Percentiles rank a stretch among this genome's conserved stretches.
Conservation (phyloP, 257 asterid species). For the Scutellaria barbata region DNA sequence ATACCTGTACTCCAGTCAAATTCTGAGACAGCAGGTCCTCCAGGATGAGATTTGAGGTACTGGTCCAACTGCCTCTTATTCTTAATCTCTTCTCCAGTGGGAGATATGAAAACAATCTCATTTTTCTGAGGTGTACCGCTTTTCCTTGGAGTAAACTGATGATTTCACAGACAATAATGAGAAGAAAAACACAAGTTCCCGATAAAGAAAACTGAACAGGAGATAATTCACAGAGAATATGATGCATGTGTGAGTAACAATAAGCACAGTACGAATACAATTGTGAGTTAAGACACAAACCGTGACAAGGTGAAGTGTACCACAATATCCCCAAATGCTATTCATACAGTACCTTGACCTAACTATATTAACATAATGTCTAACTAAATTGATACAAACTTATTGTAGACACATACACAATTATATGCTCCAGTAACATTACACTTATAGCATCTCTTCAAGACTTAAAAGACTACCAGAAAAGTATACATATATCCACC, state of each 20-base stretch:
- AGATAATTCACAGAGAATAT: neutral
- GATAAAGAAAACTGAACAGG: neutral
- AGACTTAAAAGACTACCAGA: neutral
- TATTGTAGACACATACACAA: neutral
- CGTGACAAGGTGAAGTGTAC: neutral
- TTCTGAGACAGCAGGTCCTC: constrained; percentile 53
- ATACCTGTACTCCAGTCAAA: constrained; percentile 67
- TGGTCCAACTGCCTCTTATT: constrained; percentile 62
- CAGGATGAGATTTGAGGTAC: constrained; percentile 74
- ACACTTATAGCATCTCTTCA: neutral
- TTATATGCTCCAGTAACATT: constrained; percentile 1
- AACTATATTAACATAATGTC: neutral
- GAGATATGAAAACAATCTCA: constrained; percentile 54
- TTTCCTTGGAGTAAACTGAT: constrained; percentile 51
- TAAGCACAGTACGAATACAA: neutral
- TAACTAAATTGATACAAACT: neutral
- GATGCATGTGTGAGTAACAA: neutral
- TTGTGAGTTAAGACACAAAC: neutral
- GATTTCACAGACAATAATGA: constrained; percentile 19
- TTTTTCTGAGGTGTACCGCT: constrained; percentile 43
- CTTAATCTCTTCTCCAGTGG: constrained; percentile 70
- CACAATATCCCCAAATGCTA: neutral
- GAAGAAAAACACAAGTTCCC: constrained; percentile 18
- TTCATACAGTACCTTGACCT: neutral
- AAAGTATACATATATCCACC: neutral